Percentiles rank a stretch among this genome's conserved stretches.
These are phyloP conservation scores for Trichoderma gracile DNA, from an alignment of 2,329 filamentous ascomycete genomes.

Conservation along the genomic window DNA sequence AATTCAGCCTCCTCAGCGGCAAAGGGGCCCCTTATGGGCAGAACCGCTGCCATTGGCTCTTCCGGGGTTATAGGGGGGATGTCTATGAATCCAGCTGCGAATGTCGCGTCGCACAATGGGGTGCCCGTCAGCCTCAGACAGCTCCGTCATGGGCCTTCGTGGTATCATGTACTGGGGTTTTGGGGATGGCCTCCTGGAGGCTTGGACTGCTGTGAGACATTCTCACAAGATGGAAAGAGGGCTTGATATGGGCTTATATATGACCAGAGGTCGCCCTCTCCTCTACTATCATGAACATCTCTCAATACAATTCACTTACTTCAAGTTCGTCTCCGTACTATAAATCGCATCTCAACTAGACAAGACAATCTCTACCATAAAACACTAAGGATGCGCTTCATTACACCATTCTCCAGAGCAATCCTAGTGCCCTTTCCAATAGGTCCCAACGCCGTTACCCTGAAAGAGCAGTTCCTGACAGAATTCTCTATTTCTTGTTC, in stretches of 20 bases:
- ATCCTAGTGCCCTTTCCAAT: constrained; percentile 34
- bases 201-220: neutral
- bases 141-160: constrained; percentile 16
- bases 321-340: neutral
- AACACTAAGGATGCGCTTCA: constrained; percentile 20
- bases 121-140: neutral
- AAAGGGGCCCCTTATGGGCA: neutral
- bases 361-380: neutral
- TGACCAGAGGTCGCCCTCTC: neutral
- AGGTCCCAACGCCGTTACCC: constrained; percentile 37
- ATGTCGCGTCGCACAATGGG: neutral
- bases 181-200: constrained; percentile 9
- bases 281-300: too few species aligned
- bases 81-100: neutral
- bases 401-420: constrained; percentile 30
- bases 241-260: neutral
- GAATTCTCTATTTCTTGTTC: constrained; percentile 35
- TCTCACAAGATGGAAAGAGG: neutral
- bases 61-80: neutral
- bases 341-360: neutral
- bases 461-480: constrained; percentile 33
- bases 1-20: neutral
- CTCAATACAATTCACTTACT: neutral
- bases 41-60: neutral
- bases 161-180: constrained; percentile 11